A percentile compares a stretch with the other conserved stretches of the same genome.
Evolutionary conservation across 2,329 filamentous ascomycete genomes (phyloP).

Genomic region (Apiospora koreana): DNA sequence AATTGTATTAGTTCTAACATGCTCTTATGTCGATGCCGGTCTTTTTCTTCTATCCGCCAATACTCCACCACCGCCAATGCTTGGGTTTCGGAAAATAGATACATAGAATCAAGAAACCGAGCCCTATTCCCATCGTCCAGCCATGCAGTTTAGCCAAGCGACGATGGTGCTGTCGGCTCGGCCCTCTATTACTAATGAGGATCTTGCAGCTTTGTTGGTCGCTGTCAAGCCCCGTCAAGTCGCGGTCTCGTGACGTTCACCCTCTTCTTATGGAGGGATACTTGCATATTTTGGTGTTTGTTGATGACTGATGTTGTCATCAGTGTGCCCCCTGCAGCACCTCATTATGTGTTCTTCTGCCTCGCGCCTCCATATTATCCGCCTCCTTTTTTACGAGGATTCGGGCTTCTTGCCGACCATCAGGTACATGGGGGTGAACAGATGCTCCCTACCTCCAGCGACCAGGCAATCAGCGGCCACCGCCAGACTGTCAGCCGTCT

Average conservation of each 20-base stretch:
- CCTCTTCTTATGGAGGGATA: background rate
- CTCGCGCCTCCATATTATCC: background rate
- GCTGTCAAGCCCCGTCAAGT: background rate
- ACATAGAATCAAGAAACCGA: constrained; percentile 11
- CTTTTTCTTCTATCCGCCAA: background rate
- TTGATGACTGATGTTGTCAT: background rate
- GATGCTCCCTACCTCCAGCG: constrained; percentile 79
- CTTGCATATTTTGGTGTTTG: background rate
- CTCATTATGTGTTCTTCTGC: background rate
- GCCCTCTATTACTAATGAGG: constrained; percentile 3
- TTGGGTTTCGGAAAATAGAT: constrained; percentile 5
- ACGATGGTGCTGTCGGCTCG: background rate
- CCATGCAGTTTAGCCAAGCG: background rate
- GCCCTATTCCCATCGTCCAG: background rate
- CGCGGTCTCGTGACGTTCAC: constrained; percentile 3
- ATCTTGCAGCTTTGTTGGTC: background rate
- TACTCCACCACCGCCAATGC: background rate
- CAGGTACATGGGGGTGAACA: constrained; percentile 99
- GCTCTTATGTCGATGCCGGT: background rate
- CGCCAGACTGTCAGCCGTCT: constrained; percentile 90
- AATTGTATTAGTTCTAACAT: constrained; percentile 5
- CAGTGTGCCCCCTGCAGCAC: background rate
- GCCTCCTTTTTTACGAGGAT: background rate
- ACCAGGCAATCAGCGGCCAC: constrained; percentile 82
- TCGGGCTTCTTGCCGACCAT: constrained; percentile 88